Base-by-base conservation (phyloP, 2,329 filamentous ascomycete species). In the Epichloe sylvatica region DNA sequence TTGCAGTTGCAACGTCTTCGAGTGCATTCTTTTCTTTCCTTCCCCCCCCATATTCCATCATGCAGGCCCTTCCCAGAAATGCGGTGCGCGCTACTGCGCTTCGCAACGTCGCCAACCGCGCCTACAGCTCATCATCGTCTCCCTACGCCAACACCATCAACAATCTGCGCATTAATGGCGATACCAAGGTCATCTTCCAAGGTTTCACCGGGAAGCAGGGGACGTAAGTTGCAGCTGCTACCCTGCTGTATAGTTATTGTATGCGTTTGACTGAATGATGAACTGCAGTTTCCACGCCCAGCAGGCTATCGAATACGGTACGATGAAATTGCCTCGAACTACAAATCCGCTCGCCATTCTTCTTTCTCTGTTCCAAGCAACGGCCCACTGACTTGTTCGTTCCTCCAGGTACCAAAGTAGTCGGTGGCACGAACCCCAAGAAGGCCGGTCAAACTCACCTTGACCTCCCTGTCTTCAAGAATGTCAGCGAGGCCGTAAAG, bases 251-350 rank as follows among this genome's bases (percentile, higher is more conserved):
- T 17, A 19, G 5, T 11, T 21, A 37, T 13, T 15, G 19, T 25
- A 39, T 33, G 36, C 30, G 40, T 42, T 30, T 45, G 23, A 43
- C 54, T 60, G 49, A 60, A 45, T 47, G 34, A 33, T 49, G 43
- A 50, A 52, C 52, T 43, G 50, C 60, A 97, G 91, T 62, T 98
- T 98, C 78, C 92, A 98, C 71, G 92, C 92, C 58, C 80, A 88
- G 69, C 90, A 96, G 75, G 92, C 92, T 59, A 96, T 98, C 71
- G 92, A 94, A 70, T 98, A 98, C 73, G 92, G 88, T 94, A 86
- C 67, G 68, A 56, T 50, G 39, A 39, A 61, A 54, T 57, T 53
- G 30, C 46, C 48, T 49, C 52, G 52, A 50, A 17, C 23, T 35
- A 11, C 15, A 19, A 7, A 51, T 30, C 13, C 2, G 12, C 9